Conservation (phyloP, 73 alveolate species). For the Paramecium pentaurelia region DNA sequence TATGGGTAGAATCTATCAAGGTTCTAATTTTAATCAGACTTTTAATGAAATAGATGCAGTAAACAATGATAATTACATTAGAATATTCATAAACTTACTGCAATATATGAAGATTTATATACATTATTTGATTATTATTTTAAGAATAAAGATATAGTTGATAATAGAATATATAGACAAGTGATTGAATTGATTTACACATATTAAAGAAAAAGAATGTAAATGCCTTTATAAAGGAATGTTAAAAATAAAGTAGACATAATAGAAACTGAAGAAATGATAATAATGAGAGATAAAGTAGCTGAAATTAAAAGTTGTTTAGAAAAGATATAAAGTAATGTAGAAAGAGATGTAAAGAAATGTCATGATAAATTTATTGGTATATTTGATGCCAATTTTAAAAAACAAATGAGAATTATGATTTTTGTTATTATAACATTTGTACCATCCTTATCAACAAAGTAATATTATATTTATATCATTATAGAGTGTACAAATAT, state of each 20-base stretch:
- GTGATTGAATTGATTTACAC: background rate
- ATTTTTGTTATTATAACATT: conserved; percentile 11
- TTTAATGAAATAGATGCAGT: background rate
- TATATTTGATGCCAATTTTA: conserved; percentile 16
- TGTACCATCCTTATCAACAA: background rate
- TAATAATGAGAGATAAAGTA: conserved; percentile 32
- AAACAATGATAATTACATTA: background rate
- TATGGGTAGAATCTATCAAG: conserved; percentile 24
- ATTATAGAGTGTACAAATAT: background rate
- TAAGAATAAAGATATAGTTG: background rate
- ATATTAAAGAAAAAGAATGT: background rate
- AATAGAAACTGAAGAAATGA: conserved; percentile 6
- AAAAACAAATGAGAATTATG: conserved; percentile 14
- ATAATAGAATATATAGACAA: background rate
- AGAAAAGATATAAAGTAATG: background rate
- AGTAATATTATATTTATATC: background rate
- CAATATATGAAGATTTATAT: conserved; percentile 41
- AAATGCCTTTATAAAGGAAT: background rate
- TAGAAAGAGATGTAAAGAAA: conserved; percentile 17
- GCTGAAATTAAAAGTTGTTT: background rate
- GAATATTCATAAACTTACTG: conserved; percentile 33
- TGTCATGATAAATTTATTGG: conserved; percentile 41
- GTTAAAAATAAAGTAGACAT: background rate
- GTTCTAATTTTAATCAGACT: conserved; percentile 30
- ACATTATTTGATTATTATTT: conserved; percentile 42